These are phyloP conservation scores for Wickerhamiella vanderwaltii DNA, from an alignment of 805 yeast genomes.

Conservation along the genomic window DNA sequence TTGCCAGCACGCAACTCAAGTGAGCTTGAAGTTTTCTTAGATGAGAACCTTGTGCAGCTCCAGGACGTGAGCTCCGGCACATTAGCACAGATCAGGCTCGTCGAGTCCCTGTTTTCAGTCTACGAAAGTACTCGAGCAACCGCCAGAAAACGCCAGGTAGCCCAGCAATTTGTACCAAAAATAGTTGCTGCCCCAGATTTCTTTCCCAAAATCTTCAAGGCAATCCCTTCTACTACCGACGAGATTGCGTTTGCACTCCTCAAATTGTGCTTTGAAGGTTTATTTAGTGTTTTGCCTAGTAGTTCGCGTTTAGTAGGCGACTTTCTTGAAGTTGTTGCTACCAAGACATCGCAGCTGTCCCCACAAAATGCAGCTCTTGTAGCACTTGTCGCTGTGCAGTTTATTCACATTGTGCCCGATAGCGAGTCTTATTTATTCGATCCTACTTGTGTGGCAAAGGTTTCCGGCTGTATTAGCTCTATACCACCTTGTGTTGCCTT, in stretches of 20 bases:
- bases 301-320: constrained; percentile 16
- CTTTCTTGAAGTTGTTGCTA: constrained; percentile 14
- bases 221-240: neutral
- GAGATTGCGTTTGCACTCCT: constrained; percentile 14
- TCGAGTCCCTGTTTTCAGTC: constrained; percentile 4
- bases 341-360: neutral
- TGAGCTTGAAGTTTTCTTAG: constrained; percentile 17
- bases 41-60: constrained; percentile 13
- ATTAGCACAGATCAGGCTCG: constrained; percentile 5
- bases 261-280: constrained; percentile 17
- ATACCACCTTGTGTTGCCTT: constrained; percentile 12
- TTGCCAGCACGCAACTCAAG: constrained; percentile 11
- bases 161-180: constrained; percentile 13
- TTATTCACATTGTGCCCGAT: constrained; percentile 20
- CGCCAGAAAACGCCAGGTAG: constrained; percentile 5
- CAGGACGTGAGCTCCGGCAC: neutral
- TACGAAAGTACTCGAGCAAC: constrained; percentile 1
- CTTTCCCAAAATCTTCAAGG: constrained; percentile 16
- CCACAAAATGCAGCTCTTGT: constrained; percentile 12
- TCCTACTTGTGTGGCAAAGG: neutral
- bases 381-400: constrained; percentile 19
- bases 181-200: constrained; percentile 14
- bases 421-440: constrained; percentile 10
- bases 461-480: neutral
- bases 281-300: constrained; percentile 20